Base-by-base conservation (phyloP, 805 yeast genomes). In the Saccharomycopsis sp. region DNA sequence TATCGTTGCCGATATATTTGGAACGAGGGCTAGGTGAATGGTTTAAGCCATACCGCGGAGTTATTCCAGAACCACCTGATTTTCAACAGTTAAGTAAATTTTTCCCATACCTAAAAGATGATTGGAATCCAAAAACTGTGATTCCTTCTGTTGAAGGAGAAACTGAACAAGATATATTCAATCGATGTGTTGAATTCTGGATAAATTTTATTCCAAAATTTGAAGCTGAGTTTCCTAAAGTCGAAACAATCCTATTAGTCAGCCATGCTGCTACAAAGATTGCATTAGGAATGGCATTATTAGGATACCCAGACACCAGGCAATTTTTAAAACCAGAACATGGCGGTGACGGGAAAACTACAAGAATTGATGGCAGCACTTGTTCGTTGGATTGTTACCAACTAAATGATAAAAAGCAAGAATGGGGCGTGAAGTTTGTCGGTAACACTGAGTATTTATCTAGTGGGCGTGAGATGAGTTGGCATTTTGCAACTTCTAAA, bases 211-310 rank as follows among this genome's bases (percentile, higher is more conserved):
- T 86, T 2, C 75, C 80, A 2, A 68, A 66, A 42, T 68, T 85
- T 42, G 84, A 81, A 52, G 45, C 55, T 4, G 65, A 70, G 50
- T 72, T 64, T 54, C 94, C 95, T 0, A 65, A 77, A 1, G 66
- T 77, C 24, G 77, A 79, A 28, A 68, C 79, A 0, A 66, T 93
- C 4, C 54, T 93, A 23, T 64, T 90, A 16, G 79, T 86, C 21
- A 80, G 95, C 3, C 97, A 93, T 63, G 98, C 97, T 1, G 97
- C 97, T 2, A 75, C 95, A 3, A 86, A 87, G 60, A 86, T 88
- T 47, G 89, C 94, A 0, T 65, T 90, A n/a, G 96, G 96, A 2
- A 76, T 86, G 77, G 72, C 84, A 1, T 65, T 90, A 9, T 56
- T 83, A 53, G 79, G 78, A 0, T 73, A 72, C 44, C 41, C 58